Evolutionary conservation across 345 rosid genomes (phyloP).

Genomic region (Gynandropsis gynandra): DNA sequence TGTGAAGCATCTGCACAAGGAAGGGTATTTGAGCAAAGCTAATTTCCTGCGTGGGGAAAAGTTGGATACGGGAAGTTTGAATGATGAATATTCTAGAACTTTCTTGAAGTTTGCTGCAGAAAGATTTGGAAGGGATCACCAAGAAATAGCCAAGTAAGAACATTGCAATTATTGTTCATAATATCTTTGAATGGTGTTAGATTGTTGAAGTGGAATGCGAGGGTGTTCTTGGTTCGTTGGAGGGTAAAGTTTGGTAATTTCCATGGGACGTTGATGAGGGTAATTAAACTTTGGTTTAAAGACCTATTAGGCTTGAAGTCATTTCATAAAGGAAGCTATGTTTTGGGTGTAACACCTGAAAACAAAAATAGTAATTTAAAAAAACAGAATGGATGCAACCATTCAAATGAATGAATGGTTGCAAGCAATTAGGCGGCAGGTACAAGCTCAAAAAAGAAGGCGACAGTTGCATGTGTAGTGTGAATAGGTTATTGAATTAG

Average conservation of each 20-base stretch:
- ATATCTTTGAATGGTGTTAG: neutral
- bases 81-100: constrained; percentile 47
- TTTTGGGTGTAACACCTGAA: too few relatives aligned
- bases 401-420: too few relatives aligned
- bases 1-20: constrained; percentile 41
- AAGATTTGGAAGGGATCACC: constrained; percentile 58
- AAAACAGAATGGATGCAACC: too few relatives aligned
- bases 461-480: too few relatives aligned
- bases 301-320: neutral
- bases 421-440: too few relatives aligned
- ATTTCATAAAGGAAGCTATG: neutral
- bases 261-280: constrained; percentile 9
- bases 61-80: constrained; percentile 44
- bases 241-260: neutral
- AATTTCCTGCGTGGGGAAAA: constrained; percentile 40
- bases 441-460: too few relatives aligned
- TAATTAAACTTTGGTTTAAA: neutral
- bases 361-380: too few relatives aligned
- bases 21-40: constrained; percentile 64
- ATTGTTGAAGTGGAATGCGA: constrained; percentile 5
- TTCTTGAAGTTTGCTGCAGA: constrained; percentile 50
- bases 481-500: too few relatives aligned
- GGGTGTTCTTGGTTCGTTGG: neutral
- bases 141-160: constrained; percentile 69
- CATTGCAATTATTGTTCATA: constrained; percentile 6